phyloP scores from a whole-genome alignment of 768 basidiomycete genomes.

The Amylocystis lapponica region DNA sequence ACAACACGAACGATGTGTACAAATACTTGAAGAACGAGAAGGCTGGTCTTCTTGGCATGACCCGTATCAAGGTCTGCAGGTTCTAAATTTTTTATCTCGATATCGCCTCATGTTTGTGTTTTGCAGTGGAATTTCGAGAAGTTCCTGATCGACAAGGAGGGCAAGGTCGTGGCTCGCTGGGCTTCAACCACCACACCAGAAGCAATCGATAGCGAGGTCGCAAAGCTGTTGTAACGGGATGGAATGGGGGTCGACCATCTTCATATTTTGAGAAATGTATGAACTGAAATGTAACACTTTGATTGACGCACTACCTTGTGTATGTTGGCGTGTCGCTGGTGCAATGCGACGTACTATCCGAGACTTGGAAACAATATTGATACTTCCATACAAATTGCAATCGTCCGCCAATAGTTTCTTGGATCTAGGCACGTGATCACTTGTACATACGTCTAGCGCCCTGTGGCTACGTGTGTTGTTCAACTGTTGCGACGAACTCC shows the following conservation, averaged over 20 bases:
- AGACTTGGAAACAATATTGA: too few relatives aligned
- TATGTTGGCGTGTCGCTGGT: background rate
- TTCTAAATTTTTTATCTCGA: background rate
- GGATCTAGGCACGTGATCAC: too few relatives aligned
- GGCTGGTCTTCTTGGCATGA: conserved; percentile 62
- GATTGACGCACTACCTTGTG: background rate
- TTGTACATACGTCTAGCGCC: too few relatives aligned
- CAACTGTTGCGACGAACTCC: too few relatives aligned
- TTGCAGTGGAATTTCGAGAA: conserved; percentile 87
- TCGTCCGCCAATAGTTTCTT: too few relatives aligned
- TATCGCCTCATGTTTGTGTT: background rate
- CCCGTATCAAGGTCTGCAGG: conserved; percentile 61
- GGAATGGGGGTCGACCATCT: background rate
- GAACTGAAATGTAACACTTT: background rate
- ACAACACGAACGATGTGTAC: conserved; percentile 76
- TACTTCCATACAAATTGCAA: too few relatives aligned
- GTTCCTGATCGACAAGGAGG: conserved; percentile 77
- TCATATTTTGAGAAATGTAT: too few relatives aligned
- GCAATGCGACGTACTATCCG: too few relatives aligned
- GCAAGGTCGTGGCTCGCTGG: conserved; percentile 71
- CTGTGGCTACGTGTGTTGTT: too few relatives aligned
- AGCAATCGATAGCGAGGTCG: conserved; percentile 56
- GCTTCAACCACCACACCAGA: conserved; percentile 69
- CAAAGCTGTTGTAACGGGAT: conserved; percentile 44
- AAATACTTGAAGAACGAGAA: conserved; percentile 82